A percentile compares a stretch with the other conserved stretches of the same genome.
Conservation (phyloP, 75 land plant species). For the Pseudotsuga menziesii region DNA sequence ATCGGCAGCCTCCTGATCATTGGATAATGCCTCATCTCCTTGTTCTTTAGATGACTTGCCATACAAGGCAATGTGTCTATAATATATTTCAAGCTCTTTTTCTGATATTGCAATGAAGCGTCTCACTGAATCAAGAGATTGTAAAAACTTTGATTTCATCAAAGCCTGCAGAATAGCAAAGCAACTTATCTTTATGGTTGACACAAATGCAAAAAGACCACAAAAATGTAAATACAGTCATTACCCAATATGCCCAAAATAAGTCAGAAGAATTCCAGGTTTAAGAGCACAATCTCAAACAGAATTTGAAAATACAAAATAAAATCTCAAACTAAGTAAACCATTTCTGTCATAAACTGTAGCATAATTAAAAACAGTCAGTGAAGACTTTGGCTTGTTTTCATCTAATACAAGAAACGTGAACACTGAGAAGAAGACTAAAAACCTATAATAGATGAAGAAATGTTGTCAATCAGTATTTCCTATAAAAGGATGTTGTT, state of each 20-base stretch:
- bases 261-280: background rate
- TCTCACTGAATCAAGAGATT: slow-evolving; percentile 56
- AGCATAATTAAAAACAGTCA: too few species aligned
- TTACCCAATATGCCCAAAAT: background rate
- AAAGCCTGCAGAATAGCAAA: slow-evolving; percentile 43
- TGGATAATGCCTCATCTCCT: too few species aligned
- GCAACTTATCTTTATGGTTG: background rate
- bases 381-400: too few species aligned
- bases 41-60: slow-evolving; percentile 20
- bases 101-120: slow-evolving; percentile 54
- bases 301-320: slow-evolving; percentile 5
- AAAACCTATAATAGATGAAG: too few species aligned
- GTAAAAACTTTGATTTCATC: slow-evolving; percentile 51
- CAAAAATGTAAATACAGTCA: background rate
- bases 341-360: background rate
- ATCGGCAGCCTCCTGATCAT: too few species aligned
- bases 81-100: slow-evolving; percentile 57
- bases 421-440: too few species aligned
- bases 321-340: background rate
- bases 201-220: background rate
- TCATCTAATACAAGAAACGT: too few species aligned
- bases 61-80: slow-evolving; percentile 38
- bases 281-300: background rate
- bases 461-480: too few species aligned
- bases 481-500: too few species aligned